phyloP scores from a whole-genome alignment of 805 yeast species.

The Ogataea philodendri region DNA sequence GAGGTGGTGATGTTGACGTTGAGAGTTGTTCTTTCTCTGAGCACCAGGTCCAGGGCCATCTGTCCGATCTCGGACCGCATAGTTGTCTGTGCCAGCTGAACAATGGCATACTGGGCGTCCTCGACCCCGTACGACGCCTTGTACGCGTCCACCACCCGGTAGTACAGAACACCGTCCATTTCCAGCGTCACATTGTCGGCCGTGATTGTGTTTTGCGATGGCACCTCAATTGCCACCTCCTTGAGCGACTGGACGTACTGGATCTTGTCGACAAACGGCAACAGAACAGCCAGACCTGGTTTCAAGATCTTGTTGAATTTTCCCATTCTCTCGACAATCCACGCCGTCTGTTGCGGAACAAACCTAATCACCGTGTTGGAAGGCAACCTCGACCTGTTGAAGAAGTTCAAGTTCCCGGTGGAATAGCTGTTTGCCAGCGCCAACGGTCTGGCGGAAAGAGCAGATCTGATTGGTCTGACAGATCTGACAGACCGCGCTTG shows the following conservation, averaged over 20 bases:
- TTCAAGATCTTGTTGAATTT: conserved; percentile 65
- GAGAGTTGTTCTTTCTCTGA: conserved; percentile 70
- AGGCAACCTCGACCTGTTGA: conserved; percentile 48
- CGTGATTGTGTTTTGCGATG: conserved; percentile 81
- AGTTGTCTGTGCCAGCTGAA: conserved; percentile 86
- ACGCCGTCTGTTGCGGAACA: conserved; percentile 88
- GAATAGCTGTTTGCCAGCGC: conserved; percentile 11
- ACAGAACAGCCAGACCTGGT: conserved; percentile 73
- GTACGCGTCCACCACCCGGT: conserved; percentile 75
- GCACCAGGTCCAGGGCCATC: conserved; percentile 71
- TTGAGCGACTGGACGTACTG: conserved; percentile 80
- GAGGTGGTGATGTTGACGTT: conserved; percentile 73
- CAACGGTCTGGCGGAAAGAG: conserved; percentile 2
- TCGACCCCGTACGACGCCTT: conserved; percentile 88
- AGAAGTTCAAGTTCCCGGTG: conserved; percentile 24
- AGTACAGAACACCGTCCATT: conserved; percentile 79
- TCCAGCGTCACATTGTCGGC: conserved; percentile 83
- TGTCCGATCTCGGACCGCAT: conserved; percentile 90
- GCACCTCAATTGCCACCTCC: conserved; percentile 83
- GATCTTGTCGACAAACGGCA: conserved; percentile 73
- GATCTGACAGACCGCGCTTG: conserved; percentile 4
- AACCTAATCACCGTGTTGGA: conserved; percentile 71
- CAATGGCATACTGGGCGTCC: conserved; percentile 80
- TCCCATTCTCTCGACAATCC: conserved; percentile 92
- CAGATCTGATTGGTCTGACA: conserved; percentile 3